Evolutionary conservation across 2,329 filamentous ascomycete genomes (phyloP).

Genomic region (Aspergillus amoenus): DNA sequence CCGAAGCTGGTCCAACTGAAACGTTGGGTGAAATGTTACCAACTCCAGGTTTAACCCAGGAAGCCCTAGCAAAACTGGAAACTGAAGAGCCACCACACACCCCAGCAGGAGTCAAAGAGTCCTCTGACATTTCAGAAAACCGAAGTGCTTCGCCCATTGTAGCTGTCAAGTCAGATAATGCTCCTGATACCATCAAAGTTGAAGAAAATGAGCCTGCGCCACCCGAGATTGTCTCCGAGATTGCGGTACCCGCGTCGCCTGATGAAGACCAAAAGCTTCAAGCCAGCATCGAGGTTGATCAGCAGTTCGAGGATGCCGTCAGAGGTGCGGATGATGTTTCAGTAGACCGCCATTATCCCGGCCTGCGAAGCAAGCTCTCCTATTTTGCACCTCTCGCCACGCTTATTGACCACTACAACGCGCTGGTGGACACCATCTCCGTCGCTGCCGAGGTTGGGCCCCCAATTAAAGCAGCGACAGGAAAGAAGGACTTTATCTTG

Average conservation of each 20-base stretch:
- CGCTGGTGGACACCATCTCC: slow-evolving; percentile 43
- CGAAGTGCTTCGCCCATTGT: neutral
- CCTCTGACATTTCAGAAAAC: neutral
- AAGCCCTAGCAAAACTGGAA: neutral
- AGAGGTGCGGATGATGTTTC: slow-evolving; percentile 10
- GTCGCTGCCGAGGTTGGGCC: slow-evolving; percentile 36
- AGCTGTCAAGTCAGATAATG: slow-evolving; percentile 1
- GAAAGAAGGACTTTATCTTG: slow-evolving; percentile 41
- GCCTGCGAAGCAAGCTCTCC: slow-evolving; percentile 41
- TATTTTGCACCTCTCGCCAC: slow-evolving; percentile 46
- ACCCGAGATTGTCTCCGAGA: neutral
- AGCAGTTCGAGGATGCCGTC: slow-evolving; percentile 3
- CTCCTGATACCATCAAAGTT: neutral
- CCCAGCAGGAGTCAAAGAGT: neutral
- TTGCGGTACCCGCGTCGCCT: neutral
- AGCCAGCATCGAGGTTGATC: slow-evolving; percentile 13
- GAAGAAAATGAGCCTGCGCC: slow-evolving; percentile 5
- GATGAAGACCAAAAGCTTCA: slow-evolving; percentile 7
- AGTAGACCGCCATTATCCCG: slow-evolving; percentile 31
- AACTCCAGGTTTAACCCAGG: slow-evolving; percentile 19
- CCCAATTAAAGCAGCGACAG: slow-evolving; percentile 34
- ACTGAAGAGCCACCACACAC: neutral
- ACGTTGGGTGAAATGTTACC: neutral
- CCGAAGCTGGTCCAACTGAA: neutral
- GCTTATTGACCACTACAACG: slow-evolving; percentile 43